A percentile compares a stretch with the other conserved stretches of the same genome.
These are phyloP conservation scores for Actinomortierella wolfii DNA, from an alignment of 371 early-diverging fungal genomes.

Conservation along the genomic window DNA sequence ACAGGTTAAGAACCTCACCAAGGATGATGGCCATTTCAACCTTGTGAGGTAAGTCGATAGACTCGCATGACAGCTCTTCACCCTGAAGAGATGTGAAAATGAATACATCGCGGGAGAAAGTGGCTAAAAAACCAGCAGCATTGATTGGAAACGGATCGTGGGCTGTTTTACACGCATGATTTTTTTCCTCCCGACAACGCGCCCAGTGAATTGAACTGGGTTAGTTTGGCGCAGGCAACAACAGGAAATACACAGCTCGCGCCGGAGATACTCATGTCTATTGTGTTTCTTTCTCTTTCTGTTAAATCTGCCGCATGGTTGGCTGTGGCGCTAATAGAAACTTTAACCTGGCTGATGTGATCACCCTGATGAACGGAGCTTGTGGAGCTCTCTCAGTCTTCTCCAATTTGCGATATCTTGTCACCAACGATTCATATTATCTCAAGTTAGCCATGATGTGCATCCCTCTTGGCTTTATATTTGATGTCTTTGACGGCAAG, in stretches of 20 bases:
- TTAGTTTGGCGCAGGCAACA: too few species aligned
- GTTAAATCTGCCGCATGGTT: conserved; percentile 13
- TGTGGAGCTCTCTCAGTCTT: conserved; percentile 84
- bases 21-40: conserved; percentile 46
- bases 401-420: conserved; percentile 79
- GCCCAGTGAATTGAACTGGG: too few species aligned
- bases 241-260: too few species aligned
- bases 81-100: too few species aligned
- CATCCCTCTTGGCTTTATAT: conserved; percentile 79
- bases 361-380: conserved; percentile 86
- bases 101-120: too few species aligned
- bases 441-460: conserved; percentile 74
- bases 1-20: conserved; percentile 43
- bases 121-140: too few species aligned
- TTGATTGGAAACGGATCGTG: too few species aligned
- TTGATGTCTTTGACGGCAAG: conserved; percentile 87
- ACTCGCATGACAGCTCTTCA: too few species aligned
- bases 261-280: too few species aligned
- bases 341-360: conserved; percentile 84
- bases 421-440: conserved; percentile 63
- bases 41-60: conserved; percentile 31
- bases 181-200: too few species aligned
- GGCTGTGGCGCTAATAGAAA: conserved; percentile 48
- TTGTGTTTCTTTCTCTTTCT: conserved; percentile 21
- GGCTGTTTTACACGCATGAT: too few species aligned